These are phyloP conservation scores for Ganoderma meredithae DNA, from an alignment of 1,284 basidiomycete genomes.

Conservation along the genomic window DNA sequence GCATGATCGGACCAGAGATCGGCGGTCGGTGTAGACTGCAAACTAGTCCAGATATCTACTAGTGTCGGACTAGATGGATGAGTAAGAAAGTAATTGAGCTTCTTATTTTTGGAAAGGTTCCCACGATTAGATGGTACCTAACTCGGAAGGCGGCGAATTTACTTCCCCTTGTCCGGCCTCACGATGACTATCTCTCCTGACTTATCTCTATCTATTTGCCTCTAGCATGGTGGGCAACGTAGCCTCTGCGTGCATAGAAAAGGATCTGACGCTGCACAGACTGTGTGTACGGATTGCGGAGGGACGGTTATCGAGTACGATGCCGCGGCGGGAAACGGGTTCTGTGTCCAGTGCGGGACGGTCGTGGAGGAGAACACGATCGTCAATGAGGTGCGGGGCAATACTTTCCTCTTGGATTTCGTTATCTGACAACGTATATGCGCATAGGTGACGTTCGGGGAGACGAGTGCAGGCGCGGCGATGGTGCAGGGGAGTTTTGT, in stretches of 20 bases:
- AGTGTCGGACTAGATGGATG: too few relatives aligned
- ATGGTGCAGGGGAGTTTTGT: slow-evolving; percentile 97
- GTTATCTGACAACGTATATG: neutral
- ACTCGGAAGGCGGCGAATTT: neutral
- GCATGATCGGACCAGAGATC: too few relatives aligned
- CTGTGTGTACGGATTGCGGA: slow-evolving; percentile 73
- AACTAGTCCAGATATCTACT: neutral
- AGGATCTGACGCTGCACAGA: slow-evolving; percentile 38
- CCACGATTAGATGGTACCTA: neutral
- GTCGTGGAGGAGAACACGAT: slow-evolving; percentile 96
- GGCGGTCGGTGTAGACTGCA: too few relatives aligned
- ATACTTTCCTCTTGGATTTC: neutral
- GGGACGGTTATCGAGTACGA: slow-evolving; percentile 86
- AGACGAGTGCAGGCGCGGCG: slow-evolving; percentile 91
- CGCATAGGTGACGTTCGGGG: slow-evolving; percentile 86
- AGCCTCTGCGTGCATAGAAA: rapidly evolving
- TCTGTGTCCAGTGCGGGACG: slow-evolving; percentile 85
- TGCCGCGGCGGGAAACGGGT: slow-evolving; percentile 81
- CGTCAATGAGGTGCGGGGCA: slow-evolving; percentile 67
- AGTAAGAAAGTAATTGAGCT: neutral
- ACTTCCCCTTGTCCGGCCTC: neutral
- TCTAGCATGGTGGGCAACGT: neutral
- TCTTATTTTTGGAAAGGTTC: neutral
- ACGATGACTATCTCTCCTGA: neutral
- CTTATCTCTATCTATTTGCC: slow-evolving; percentile 9